phyloP scores from a whole-genome alignment of 2,329 filamentous ascomycete genomes.

The Trichoderma citrinoviride region DNA sequence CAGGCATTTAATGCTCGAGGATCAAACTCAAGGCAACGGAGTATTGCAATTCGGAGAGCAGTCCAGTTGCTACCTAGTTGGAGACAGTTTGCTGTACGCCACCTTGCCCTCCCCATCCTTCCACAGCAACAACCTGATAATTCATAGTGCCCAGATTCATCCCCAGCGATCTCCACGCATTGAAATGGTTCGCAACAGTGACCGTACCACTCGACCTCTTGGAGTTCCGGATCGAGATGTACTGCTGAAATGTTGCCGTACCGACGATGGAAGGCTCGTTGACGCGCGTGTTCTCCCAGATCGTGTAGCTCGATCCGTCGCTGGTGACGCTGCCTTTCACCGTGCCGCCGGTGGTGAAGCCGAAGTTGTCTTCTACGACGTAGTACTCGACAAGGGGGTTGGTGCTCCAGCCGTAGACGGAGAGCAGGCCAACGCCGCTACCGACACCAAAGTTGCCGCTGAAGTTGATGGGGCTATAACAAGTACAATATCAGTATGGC shows the following conservation, averaged over 20 bases:
- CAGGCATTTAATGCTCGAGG: not conserved
- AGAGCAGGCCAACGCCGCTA: conserved; percentile 38
- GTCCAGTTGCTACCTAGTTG: not conserved
- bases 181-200: conserved; percentile 49
- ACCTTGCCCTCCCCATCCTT: conserved; percentile 47
- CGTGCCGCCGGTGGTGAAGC: conserved; percentile 37
- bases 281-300: conserved; percentile 37
- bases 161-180: conserved; percentile 44
- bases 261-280: conserved; percentile 49
- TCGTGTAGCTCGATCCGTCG: conserved; percentile 40
- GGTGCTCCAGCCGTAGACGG: conserved; percentile 41
- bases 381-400: conserved; percentile 40
- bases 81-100: not conserved
- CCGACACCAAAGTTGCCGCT: conserved; percentile 9
- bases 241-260: conserved; percentile 51
- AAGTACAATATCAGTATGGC: not conserved
- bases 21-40: not conserved
- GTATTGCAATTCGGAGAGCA: not conserved
- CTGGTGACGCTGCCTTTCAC: conserved; percentile 36
- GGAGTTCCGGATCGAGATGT: conserved; percentile 27
- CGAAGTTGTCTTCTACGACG: conserved; percentile 40
- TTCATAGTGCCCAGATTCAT: conserved; percentile 48
- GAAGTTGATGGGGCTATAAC: conserved; percentile 1
- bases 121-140: conserved; percentile 57
- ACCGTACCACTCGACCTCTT: conserved; percentile 36